These are phyloP conservation scores for Dichomitus squalens DNA, from an alignment of 1,284 basidiomycete genomes.

Conservation along the genomic window DNA sequence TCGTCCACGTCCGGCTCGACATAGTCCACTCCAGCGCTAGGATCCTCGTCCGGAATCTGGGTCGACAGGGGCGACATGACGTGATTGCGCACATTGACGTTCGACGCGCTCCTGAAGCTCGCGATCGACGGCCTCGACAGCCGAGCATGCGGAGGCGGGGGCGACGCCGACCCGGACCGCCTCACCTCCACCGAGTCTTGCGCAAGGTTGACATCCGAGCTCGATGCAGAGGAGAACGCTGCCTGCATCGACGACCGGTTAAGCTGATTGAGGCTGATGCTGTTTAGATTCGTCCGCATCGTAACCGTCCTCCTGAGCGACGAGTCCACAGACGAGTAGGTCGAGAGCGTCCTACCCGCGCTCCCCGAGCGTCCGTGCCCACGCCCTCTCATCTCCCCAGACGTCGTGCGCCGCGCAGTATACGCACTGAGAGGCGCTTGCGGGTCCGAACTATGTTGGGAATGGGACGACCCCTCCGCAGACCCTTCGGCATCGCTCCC, in stretches of 20 bases:
- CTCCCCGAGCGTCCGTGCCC: not conserved
- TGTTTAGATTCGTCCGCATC: conserved; percentile 19
- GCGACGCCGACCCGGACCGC: conserved; percentile 12
- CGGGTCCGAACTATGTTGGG: not conserved
- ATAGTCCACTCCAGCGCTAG: not conserved
- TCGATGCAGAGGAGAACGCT: conserved; percentile 12
- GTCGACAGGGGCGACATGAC: conserved; percentile 26
- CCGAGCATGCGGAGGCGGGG: not conserved
- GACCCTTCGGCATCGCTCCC: conserved; percentile 10
- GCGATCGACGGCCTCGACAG: conserved; percentile 16
- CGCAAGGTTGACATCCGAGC: conserved; percentile 9
- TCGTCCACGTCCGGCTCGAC: conserved; percentile 1
- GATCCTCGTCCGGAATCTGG: conserved; percentile 13
- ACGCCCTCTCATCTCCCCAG: not conserved
- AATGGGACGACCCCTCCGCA: too few relatives aligned
- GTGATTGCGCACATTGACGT: conserved; percentile 6
- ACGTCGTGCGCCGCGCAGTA: not conserved
- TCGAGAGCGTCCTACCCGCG: conserved; percentile 25
- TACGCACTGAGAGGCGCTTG: not conserved
- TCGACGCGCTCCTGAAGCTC: conserved; percentile 9
- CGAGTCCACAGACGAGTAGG: conserved; percentile 34
- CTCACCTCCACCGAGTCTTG: too few relatives aligned
- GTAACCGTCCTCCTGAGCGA: conserved; percentile 26
- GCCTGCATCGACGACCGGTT: conserved; percentile 20
- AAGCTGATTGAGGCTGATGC: conserved; percentile 5